Percentiles rank a stretch among this genome's conserved stretches.
Conservation (phyloP, 2,329 filamentous ascomycete genomes). For the Biscogniauxia sp. region DNA sequence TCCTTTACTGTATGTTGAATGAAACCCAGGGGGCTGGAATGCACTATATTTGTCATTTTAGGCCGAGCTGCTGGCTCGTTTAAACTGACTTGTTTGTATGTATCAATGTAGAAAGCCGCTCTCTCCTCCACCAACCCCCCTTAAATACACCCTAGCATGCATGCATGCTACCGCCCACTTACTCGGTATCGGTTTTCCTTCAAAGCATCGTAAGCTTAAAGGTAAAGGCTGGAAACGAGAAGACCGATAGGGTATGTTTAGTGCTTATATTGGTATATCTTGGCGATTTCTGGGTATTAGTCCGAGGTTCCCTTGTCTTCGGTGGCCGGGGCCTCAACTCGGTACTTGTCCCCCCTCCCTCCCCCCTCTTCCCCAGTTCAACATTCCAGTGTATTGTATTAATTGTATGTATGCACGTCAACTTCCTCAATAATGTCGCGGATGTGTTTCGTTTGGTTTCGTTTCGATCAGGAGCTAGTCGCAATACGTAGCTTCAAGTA, state of each 20-base stretch:
- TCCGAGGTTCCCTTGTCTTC: not conserved
- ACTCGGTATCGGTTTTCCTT: not conserved
- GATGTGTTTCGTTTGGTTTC: not conserved
- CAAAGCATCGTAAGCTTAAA: not conserved
- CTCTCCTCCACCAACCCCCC: no score
- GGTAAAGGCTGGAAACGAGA: not conserved
- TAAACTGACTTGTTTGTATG: no score
- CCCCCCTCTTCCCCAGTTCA: no score
- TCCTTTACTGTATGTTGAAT: not conserved
- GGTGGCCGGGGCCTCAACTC: no score
- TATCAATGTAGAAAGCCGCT: no score
- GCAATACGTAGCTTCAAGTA: no score
- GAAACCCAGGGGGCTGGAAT: not conserved
- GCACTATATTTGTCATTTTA: not conserved
- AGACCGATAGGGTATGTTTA: not conserved
- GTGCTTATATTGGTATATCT: not conserved
- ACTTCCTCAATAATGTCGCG: not conserved
- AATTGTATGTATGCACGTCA: not conserved
- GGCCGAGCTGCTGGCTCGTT: not conserved
- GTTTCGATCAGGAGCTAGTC: no score
- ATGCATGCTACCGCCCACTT: not conserved
- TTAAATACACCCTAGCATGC: not conserved
- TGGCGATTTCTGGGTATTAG: not conserved
- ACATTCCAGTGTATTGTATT: no score
- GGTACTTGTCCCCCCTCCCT: no score